phyloP scores from a whole-genome alignment of 1,284 basidiomycete species.

The Leccinum griseonigrum region DNA sequence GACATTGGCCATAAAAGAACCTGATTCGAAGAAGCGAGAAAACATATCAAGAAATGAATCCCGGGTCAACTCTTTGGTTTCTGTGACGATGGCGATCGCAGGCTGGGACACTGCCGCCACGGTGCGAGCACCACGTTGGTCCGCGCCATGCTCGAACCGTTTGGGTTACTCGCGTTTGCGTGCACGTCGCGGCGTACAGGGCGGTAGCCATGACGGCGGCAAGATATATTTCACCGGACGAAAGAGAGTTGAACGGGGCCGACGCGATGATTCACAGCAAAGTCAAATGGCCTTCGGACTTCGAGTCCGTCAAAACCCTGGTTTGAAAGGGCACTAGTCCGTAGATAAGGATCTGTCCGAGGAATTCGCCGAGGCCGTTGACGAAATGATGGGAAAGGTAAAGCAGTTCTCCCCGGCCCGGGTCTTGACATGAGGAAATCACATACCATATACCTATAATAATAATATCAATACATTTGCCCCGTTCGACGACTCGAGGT shows the following conservation, averaged over 20 bases:
- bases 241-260: not conserved
- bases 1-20: conserved; percentile 13
- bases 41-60: not conserved
- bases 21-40: not conserved
- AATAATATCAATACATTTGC: not conserved
- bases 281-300: not conserved
- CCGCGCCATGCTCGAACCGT: not conserved
- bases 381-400: not conserved
- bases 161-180: conserved; percentile 14
- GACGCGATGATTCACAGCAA: not conserved
- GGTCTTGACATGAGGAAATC: not conserved
- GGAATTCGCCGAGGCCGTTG: not conserved
- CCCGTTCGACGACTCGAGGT: not conserved
- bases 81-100: not conserved
- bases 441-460: not conserved
- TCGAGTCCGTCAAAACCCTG: not conserved
- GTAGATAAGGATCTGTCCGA: not conserved
- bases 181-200: conserved; percentile 4
- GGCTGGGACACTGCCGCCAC: not conserved
- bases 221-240: not conserved
- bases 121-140: not conserved
- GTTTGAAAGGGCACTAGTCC: not conserved
- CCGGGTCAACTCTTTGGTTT: not conserved
- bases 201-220: not conserved
- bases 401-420: not conserved